phyloP scores from a whole-genome alignment of 371 early-diverging fungal species.

The Apophysomyces sp. region DNA sequence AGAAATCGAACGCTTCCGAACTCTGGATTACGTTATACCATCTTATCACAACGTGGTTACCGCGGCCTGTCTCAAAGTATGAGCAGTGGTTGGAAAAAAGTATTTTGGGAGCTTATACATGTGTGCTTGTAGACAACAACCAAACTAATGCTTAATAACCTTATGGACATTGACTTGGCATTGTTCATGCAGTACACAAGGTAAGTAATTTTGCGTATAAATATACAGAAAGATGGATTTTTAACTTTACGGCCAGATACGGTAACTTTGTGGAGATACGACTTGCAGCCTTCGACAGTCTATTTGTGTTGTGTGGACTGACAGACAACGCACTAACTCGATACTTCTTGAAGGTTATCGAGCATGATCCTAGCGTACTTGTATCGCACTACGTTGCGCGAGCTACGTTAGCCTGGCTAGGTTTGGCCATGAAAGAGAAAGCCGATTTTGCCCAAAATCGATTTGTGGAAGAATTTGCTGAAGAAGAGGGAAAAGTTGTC shows the following conservation, averaged over 20 bases:
- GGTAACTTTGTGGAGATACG: constrained; percentile 69
- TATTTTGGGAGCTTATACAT: not conserved
- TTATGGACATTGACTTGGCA: constrained; percentile 64
- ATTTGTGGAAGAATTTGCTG: constrained; percentile 43
- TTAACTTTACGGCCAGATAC: constrained; percentile 24
- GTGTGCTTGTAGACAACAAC: constrained; percentile 26
- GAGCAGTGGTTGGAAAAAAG: not conserved
- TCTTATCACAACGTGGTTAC: constrained; percentile 88
- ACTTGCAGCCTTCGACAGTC: constrained; percentile 62
- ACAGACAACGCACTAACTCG: constrained; percentile 40
- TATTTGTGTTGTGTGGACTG: constrained; percentile 63
- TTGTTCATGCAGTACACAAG: constrained; percentile 63
- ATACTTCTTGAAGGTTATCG: constrained; percentile 57
- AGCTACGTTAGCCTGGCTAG: constrained; percentile 49
- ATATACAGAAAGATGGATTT: not conserved
- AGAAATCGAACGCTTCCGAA: constrained; percentile 81
- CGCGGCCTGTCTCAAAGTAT: constrained; percentile 70
- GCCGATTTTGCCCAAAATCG: constrained; percentile 11
- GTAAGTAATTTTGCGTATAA: constrained; percentile 20
- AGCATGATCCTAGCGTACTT: constrained; percentile 57
- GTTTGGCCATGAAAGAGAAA: constrained; percentile 48
- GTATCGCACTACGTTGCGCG: constrained; percentile 55
- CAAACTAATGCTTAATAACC: constrained; percentile 58
- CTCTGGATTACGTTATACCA: constrained; percentile 79
- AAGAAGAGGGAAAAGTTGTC: constrained; percentile 44